Percentiles rank a stretch among this genome's conserved stretches.
phyloP scores from a whole-genome alignment of 2,329 filamentous ascomycete species.

The Cryphonectria parasitica region DNA sequence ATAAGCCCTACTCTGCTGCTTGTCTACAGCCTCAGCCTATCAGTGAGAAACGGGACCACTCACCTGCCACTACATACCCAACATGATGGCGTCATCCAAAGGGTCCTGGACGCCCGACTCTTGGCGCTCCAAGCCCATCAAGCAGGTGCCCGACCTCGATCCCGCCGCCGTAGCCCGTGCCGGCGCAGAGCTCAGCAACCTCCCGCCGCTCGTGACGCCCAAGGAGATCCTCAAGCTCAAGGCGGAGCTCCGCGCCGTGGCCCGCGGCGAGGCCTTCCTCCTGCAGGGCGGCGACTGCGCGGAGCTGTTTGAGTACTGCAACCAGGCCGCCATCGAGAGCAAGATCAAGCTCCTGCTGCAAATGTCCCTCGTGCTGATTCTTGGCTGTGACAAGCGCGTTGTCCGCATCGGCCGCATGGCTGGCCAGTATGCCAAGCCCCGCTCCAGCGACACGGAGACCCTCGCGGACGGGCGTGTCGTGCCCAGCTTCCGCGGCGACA shows the following conservation, averaged over 20 bases:
- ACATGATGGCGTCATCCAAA: constrained; percentile 19
- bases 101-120: constrained; percentile 62
- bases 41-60: background rate
- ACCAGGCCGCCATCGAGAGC: constrained; percentile 84
- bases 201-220: constrained; percentile 80
- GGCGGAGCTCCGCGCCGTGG: constrained; percentile 79
- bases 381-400: constrained; percentile 79
- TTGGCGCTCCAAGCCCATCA: constrained; percentile 79
- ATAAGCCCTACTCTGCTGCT: background rate
- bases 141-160: constrained; percentile 74
- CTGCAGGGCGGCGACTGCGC: constrained; percentile 97
- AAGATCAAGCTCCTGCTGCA: constrained; percentile 97
- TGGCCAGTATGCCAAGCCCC: constrained; percentile 95
- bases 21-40: background rate
- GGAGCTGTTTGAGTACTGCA: constrained; percentile 96
- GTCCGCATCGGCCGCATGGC: constrained; percentile 96
- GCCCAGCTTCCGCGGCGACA: constrained; percentile 91
- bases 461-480: constrained; percentile 75
- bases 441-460: constrained; percentile 84
- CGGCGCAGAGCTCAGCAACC: constrained; percentile 64
- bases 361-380: constrained; percentile 95
- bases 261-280: constrained; percentile 87
- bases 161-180: constrained; percentile 61
- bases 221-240: constrained; percentile 81
- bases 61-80: constrained; percentile 4